Percentiles rank a stretch among this genome's conserved stretches.
Evolutionary conservation across 208 protist species (phyloP).

Genomic region (Trichomonas tenax): DNA sequence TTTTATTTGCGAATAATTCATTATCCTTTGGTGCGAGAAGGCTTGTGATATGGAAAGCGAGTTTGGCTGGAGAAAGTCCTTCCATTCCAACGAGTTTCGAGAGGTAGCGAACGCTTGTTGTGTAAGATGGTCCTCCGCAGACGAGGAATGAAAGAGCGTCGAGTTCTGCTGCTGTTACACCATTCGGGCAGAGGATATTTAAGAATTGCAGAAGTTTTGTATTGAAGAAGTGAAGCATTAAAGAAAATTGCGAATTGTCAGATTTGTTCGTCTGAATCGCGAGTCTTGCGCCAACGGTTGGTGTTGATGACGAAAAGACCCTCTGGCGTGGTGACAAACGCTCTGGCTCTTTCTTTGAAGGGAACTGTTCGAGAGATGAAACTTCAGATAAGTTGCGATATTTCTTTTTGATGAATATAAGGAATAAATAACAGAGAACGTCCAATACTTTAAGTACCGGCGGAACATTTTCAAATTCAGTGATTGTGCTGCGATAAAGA

Average conservation of each 20-base stretch:
- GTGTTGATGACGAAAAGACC: neutral
- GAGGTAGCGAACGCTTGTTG: neutral
- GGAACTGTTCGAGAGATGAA: neutral
- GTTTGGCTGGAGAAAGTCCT: neutral
- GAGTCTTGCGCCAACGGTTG: neutral
- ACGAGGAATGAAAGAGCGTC: neutral
- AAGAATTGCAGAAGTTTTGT: conserved; percentile 5
- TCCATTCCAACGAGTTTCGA: neutral
- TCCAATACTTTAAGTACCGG: neutral
- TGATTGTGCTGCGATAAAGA: neutral
- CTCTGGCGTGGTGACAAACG: neutral
- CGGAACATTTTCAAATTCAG: neutral
- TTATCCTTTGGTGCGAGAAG: neutral
- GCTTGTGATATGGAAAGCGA: neutral
- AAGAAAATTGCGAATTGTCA: neutral
- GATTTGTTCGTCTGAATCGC: neutral
- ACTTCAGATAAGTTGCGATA: neutral
- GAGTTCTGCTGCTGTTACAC: neutral
- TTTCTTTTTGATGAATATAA: conserved; percentile 5
- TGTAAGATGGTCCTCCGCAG: neutral
- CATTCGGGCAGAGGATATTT: neutral
- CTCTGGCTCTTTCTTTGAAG: neutral
- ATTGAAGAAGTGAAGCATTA: neutral
- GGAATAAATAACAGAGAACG: neutral
- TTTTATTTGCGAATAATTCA: neutral